phyloP scores from a whole-genome alignment of 306 rosid species.

The Alnus glutinosa region DNA sequence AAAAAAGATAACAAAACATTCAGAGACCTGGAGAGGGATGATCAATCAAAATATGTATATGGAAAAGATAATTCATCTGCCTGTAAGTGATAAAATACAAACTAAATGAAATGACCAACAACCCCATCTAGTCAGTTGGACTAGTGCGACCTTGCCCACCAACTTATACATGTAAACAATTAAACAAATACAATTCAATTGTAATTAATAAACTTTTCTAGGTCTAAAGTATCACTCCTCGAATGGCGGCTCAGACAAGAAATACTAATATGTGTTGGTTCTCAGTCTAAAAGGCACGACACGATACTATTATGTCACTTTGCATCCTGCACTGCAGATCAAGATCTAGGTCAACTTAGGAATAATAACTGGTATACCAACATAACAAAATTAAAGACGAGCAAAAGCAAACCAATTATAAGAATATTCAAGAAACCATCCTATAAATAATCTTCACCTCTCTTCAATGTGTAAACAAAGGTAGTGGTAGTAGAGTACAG shows the following conservation, averaged over 20 bases:
- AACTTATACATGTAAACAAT: neutral
- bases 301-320: neutral
- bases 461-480: neutral
- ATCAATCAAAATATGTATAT: neutral
- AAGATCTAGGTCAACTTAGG: neutral
- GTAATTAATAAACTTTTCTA: neutral
- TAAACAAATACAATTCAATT: neutral
- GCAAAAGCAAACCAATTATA: neutral
- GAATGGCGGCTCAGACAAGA: neutral
- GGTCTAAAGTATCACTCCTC: neutral
- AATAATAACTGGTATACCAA: neutral
- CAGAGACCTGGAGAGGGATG: neutral
- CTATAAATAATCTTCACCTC: neutral
- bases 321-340: constrained; percentile 5
- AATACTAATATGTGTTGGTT: neutral
- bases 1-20: neutral
- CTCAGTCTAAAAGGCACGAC: neutral
- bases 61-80: neutral
- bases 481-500: neutral
- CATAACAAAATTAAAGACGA: neutral
- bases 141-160: neutral
- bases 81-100: constrained; percentile 5
- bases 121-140: neutral
- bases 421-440: neutral
- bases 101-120: constrained; percentile 6